Percentiles rank a stretch among this genome's conserved stretches.
Conservation (phyloP, 306 rosid species). For the Gynostemma pentaphyllum region DNA sequence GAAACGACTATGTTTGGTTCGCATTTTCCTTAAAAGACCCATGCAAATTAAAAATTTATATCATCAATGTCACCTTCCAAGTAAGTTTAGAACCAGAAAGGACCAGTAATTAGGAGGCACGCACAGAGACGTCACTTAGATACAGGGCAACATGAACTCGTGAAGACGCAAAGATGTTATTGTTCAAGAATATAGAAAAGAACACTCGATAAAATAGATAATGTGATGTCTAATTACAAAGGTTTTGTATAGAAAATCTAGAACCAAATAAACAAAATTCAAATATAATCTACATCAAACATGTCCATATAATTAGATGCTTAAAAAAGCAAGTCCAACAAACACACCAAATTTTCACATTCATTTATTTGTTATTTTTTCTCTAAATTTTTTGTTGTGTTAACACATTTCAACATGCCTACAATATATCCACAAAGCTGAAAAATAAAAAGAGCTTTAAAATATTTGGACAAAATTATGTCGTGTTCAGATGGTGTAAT, state of each 20-base stretch:
- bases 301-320: no score
- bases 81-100: not conserved
- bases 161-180: not conserved
- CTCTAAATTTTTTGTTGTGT: no score
- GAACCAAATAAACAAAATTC: not conserved
- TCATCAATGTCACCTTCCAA: not conserved
- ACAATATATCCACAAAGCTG: no score
- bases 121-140: not conserved
- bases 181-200: not conserved
- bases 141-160: not conserved
- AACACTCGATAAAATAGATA: not conserved
- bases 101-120: not conserved
- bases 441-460: no score
- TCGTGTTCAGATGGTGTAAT: no score
- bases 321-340: no score
- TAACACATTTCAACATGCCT: no score
- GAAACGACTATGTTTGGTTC: not conserved
- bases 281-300: no score
- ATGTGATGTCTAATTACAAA: not conserved
- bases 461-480: no score
- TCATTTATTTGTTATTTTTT: no score
- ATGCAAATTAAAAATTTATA: not conserved
- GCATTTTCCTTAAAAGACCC: not conserved
- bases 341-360: no score
- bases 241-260: not conserved